Conservation (phyloP, 306 rosid species). For the Adenanthera pavonina region DNA sequence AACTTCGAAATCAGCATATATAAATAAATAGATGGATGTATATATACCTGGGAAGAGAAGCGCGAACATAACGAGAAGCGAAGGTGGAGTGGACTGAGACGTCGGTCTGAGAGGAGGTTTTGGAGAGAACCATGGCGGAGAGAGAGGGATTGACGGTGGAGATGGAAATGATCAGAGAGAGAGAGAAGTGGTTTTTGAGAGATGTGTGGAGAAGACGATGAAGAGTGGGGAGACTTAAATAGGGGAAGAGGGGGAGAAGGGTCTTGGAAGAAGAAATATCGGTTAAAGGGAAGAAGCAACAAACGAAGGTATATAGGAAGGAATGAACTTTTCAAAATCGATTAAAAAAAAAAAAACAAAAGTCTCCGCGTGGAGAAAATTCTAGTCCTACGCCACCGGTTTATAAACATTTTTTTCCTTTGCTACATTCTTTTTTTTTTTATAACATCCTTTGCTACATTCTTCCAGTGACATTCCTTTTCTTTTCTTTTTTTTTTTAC, state of each 20-base stretch:
- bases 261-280: not conserved
- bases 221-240: not conserved
- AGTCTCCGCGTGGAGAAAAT: not conserved
- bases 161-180: not conserved
- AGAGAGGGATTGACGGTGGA: not conserved
- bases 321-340: not conserved
- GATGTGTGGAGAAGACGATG: not conserved
- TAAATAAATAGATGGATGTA: not conserved
- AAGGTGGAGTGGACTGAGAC: conserved; percentile 85
- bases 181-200: not conserved
- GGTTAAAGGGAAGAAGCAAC: not conserved
- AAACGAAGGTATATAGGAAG: not conserved
- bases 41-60: conserved; percentile 73
- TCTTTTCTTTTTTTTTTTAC: too few relatives aligned
- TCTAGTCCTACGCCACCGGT: not conserved
- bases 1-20: not conserved
- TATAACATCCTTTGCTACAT: too few relatives aligned
- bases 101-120: conserved; percentile 60
- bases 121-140: conserved; percentile 76
- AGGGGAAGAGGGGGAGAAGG: not conserved
- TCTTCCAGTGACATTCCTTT: too few relatives aligned
- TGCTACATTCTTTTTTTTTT: too few relatives aligned
- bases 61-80: conserved; percentile 84
- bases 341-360: not conserved
- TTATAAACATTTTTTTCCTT: not conserved